Evolutionary conservation across 306 rosid species (phyloP).

Genomic region (Purshia tridentata): DNA sequence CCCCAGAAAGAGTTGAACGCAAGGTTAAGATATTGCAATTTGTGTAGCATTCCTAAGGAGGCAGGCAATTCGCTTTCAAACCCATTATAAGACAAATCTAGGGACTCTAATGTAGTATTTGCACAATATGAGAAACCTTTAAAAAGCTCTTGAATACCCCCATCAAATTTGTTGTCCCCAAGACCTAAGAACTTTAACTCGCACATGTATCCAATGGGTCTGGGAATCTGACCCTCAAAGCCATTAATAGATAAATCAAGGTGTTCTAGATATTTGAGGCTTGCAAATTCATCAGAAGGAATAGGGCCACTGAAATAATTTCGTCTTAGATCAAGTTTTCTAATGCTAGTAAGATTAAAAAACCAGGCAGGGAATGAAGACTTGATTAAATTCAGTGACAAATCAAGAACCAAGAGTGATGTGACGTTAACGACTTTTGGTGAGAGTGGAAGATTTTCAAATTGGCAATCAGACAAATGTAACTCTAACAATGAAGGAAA

Average conservation of each 20-base stretch:
- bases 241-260: no score
- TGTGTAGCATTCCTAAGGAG: neutral
- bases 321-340: neutral
- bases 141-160: neutral
- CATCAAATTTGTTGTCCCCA: neutral
- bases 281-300: neutral
- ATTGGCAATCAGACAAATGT: no score
- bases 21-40: neutral
- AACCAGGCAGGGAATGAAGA: neutral
- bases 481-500: slow-evolving; percentile 8
- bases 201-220: no score
- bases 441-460: neutral
- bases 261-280: no score
- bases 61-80: neutral
- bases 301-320: neutral
- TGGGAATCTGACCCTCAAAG: no score
- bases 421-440: no score
- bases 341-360: neutral
- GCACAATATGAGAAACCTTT: slow-evolving; percentile 19
- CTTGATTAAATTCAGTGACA: no score
- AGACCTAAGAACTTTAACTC: neutral
- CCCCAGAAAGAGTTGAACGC: slow-evolving; percentile 2
- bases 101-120: neutral
- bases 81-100: slow-evolving; percentile 11
- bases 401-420: no score